These are phyloP conservation scores for Tolypocladium sp. DNA, from an alignment of 2,329 filamentous ascomycete species.

Conservation along the genomic window DNA sequence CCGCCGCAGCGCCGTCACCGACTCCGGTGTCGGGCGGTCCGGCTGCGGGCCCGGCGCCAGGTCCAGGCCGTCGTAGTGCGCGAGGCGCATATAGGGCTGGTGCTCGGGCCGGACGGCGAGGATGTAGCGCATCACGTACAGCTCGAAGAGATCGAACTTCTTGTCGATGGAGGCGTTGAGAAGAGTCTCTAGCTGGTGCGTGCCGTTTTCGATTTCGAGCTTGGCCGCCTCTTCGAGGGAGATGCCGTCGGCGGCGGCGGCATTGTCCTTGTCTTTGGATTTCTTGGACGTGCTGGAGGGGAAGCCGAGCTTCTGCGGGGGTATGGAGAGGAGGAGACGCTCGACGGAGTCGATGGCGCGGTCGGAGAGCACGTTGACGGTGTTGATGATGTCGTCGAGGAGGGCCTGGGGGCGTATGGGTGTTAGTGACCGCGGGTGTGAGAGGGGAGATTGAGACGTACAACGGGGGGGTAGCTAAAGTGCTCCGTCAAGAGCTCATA, in stretches of 20 bases:
- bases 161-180: slow-evolving; percentile 74
- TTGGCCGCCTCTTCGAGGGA: slow-evolving; percentile 30
- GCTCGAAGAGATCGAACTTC: slow-evolving; percentile 79
- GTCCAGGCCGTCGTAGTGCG: slow-evolving; percentile 70
- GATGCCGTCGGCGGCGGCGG: slow-evolving; percentile 5
- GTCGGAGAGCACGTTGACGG: slow-evolving; percentile 87
- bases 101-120: slow-evolving; percentile 61
- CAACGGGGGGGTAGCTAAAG: slow-evolving; percentile 86
- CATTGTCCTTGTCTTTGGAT: slow-evolving; percentile 17
- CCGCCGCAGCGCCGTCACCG: slow-evolving; percentile 61
- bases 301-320: slow-evolving; percentile 77
- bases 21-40: slow-evolving; percentile 50
- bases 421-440: background rate
- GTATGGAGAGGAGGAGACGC: slow-evolving; percentile 64
- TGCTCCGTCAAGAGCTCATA: slow-evolving; percentile 83
- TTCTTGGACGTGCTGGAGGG: slow-evolving; percentile 24
- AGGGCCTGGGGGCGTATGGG: slow-evolving; percentile 52
- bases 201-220: slow-evolving; percentile 77
- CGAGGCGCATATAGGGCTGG: slow-evolving; percentile 68
- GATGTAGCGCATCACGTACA: slow-evolving; percentile 84
- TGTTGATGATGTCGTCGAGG: slow-evolving; percentile 97
- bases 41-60: slow-evolving; percentile 20
- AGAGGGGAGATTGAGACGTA: slow-evolving; percentile 34
- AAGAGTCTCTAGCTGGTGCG: slow-evolving; percentile 75
- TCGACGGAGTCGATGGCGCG: slow-evolving; percentile 84